Base-by-base conservation (phyloP, 2,329 filamentous ascomycete genomes). In the Beauveria pseudobassiana region DNA sequence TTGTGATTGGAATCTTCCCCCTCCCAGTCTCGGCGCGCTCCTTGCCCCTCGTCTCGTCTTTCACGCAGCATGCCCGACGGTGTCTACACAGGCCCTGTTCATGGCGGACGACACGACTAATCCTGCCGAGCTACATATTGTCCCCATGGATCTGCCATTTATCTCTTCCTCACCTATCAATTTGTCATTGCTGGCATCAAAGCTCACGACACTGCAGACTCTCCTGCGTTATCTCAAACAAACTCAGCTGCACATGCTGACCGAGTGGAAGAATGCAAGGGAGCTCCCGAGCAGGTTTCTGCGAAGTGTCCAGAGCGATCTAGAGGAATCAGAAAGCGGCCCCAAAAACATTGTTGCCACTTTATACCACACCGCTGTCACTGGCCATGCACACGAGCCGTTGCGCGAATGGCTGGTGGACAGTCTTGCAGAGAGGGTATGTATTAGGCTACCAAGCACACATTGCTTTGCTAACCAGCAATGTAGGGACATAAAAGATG, bases 371-470 rank as follows among this genome's bases (percentile, higher is more conserved):
- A 83, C 93, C 0, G 89, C 91, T 5, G 86, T 91, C 34, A 96
- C 92, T 0, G 93, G 93, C 0, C 85, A 95, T 69, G 91, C 89
- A 28, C 86, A 88, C 58, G 82, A 85, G 10, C 82, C 85, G 22
- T 79, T 98, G 59, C 87, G 86, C 63, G 92, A 97, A 71, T 99
- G 96, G 88, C 80, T 99, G 1, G 85, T 93, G 5, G 91, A 96
- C 69, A 89, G 89, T 65, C 77, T 97, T 34, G 85, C 86, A 8
- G 91, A 96, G 70, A 80, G 90, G 64, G 90, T 93, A 78, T 69
- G 83, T 73, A 20, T 26, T 12, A 28, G 34, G 1, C n/a, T 10
- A 24, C 10, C 30, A 42, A 10, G 18, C 20, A 3, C 24, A 40
- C 58, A 1, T 26, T 55, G 24, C 22, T 7, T 40, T 24, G 10